phyloP scores from a whole-genome alignment of 176 grass and related monocot genomes.

The Cenchrus fungigraminus region DNA sequence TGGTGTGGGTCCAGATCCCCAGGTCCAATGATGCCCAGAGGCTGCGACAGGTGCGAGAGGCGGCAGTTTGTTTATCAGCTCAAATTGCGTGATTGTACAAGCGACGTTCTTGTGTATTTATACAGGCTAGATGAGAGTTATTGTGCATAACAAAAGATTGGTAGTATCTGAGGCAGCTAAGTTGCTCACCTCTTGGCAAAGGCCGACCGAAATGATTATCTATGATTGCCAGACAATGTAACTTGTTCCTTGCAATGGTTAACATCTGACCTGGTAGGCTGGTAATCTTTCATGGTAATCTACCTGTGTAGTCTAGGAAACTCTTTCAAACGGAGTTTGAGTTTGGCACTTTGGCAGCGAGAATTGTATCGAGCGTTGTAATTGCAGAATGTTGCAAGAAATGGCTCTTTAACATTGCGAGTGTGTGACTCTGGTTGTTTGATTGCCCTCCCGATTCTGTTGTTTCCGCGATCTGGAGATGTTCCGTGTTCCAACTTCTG shows the following conservation, averaged over 20 bases:
- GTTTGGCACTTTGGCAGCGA: neutral
- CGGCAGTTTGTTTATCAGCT: slow-evolving; percentile 16
- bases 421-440: neutral
- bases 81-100: slow-evolving; percentile 43
- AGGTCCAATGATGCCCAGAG: slow-evolving; percentile 37
- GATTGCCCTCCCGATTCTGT: neutral
- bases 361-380: neutral
- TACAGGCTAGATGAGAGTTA: slow-evolving; percentile 53
- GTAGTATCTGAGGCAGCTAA: slow-evolving; percentile 25
- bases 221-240: neutral
- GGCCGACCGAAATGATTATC: slow-evolving; percentile 14
- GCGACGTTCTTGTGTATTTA: slow-evolving; percentile 46
- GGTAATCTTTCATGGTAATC: neutral
- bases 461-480: neutral
- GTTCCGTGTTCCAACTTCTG: neutral
- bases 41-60: neutral
- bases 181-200: slow-evolving; percentile 16
- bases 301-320: neutral
- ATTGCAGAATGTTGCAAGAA: slow-evolving; percentile 11
- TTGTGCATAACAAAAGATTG: slow-evolving; percentile 60
- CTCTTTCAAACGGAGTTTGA: neutral
- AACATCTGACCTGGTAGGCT: slow-evolving; percentile 34
- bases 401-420: neutral
- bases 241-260: slow-evolving; percentile 8
- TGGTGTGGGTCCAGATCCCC: slow-evolving; percentile 36